Base-by-base conservation (phyloP, 2,329 filamentous ascomycete species). In the Clathrospora elynae region DNA sequence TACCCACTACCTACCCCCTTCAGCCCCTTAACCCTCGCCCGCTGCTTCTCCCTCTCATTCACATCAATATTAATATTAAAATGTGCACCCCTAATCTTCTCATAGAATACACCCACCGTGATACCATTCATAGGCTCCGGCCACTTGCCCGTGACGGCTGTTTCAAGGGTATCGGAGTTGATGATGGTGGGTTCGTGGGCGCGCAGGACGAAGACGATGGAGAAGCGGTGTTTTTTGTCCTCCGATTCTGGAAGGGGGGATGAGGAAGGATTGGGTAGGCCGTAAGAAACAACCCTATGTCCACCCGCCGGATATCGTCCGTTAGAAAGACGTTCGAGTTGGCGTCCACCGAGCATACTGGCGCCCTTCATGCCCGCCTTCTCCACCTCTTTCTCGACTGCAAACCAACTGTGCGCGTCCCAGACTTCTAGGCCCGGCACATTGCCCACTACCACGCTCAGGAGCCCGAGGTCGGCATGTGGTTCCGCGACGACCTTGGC, bases 341-440 rank as follows among this genome's bases (percentile, higher is more conserved):
- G 64, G 2, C 67, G 42, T 1, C 68, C 68, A 7, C 47, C 53
- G 5, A 67, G 53, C 26, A 71, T 33, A 20, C 64, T 66, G 3
- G 61, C 65, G 0, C 55, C 55, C 1, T 43, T 47, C 14, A 29
- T 40, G 2, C 52, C 53, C 0, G 42, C 35, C 6, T n/a, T 41
- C 6, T 38, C 24, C 5, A 65, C 68, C 3, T 53, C 46, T 11
- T 53, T 53, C 42, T 71, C 68, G 1, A 70, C 52, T 2, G 51
- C 51, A 12, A 64, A 55, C 50, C 56, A 70, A 0, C 28, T 25
- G 4, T 34, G 18, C 1, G 61, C 61, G 28, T 64, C 53, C 62
- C 65, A 70, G 2, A 69, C 66, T 32, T 70, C 67, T 1, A 71
- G 34, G 1, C 68, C 68, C n/a, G 68, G 64, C 1, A 66, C 59